Conservation (phyloP, 306 rosid genomes). For the Rosa multiflora region DNA sequence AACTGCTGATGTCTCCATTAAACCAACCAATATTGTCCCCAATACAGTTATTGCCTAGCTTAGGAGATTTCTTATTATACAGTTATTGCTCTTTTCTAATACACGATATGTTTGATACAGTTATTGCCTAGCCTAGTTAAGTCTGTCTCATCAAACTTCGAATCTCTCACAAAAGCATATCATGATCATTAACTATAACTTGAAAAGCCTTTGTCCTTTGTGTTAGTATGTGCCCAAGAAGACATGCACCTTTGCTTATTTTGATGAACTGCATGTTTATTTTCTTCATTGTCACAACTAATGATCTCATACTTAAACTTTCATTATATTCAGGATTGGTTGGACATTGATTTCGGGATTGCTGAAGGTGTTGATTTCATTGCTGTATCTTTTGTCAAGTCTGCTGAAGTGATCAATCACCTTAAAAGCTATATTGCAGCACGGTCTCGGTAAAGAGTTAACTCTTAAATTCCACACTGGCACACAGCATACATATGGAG, state of each 20-base stretch:
- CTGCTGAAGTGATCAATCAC: too few relatives aligned
- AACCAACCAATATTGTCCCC: not conserved
- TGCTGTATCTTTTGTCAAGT: too few relatives aligned
- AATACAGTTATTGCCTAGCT: not conserved
- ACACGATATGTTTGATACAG: not conserved
- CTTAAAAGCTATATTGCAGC: too few relatives aligned
- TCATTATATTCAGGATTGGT: slow-evolving; percentile 75
- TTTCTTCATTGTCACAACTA: slow-evolving; percentile 11
- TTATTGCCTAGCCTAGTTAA: not conserved
- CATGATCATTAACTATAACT: not conserved
- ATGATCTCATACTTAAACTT: slow-evolving; percentile 33
- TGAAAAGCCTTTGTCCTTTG: not conserved
- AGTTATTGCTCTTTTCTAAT: not conserved
- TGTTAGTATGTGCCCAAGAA: not conserved
- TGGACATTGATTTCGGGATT: slow-evolving; percentile 98
- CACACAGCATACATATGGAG: too few relatives aligned
- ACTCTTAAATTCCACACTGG: too few relatives aligned
- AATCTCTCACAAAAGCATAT: slow-evolving; percentile 5
- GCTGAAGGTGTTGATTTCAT: too few relatives aligned
- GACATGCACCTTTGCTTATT: slow-evolving; percentile 12
- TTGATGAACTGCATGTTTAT: slow-evolving; percentile 6
- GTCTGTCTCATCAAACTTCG: not conserved
- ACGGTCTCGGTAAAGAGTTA: too few relatives aligned
- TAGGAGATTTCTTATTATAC: not conserved
- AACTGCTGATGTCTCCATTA: not conserved